A percentile compares a stretch with the other conserved stretches of the same genome.
Evolutionary conservation across 164 flowering plant species (phyloP).

Genomic region (Vitis vinifera): ASM3070453v1 NC_081822.1:3850001-3850500

Average conservation of each 20-base stretch:
- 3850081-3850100: constrained; percentile 65
- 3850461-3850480: not conserved
- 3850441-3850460: not conserved
- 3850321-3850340: too few relatives aligned
- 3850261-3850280: too few relatives aligned
- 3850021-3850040: too few relatives aligned
- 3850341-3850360: not conserved
- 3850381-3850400: not conserved
- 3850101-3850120: constrained; percentile 51
- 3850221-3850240: not conserved
- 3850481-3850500: not conserved
- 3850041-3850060: constrained; percentile 1
- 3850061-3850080: not conserved
- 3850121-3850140: constrained; percentile 63
- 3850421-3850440: not conserved
- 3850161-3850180: constrained; percentile 98
- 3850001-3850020: not conserved
- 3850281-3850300: too few relatives aligned
- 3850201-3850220: not conserved
- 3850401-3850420: not conserved
- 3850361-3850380: too few relatives aligned
- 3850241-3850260: too few relatives aligned
- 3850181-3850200: constrained; percentile 75
- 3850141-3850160: constrained; percentile 98
- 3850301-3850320: too few relatives aligned